Base-by-base conservation (phyloP, 2,329 filamentous ascomycete genomes). In the Fusarium nurragi region DNA sequence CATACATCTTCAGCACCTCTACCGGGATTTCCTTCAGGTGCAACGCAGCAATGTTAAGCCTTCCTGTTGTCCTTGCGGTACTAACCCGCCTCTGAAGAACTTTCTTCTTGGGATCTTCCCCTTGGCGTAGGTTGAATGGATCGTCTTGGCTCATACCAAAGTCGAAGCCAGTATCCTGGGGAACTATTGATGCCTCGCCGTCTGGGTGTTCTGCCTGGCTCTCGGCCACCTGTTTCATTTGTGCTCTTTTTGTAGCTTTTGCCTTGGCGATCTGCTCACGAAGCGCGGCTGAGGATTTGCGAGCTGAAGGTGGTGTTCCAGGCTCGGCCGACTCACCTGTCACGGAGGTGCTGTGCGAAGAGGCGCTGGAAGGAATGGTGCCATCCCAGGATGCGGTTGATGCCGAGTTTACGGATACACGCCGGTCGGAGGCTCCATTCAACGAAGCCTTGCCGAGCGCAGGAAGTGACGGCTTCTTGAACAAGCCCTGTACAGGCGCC, bases 201-300 rank as follows among this genome's bases (percentile, higher is more conserved):
- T 54, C 59, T 1, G 28, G 21, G 2, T 66, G 57, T 14, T 38
- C 4, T 66, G 40, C 2, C 26, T 62, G 50, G 10, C 44, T 58
- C 4, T 60, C 70, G 9, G 76, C 67, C 9, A 70, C 65, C 41
- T 79, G 77, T 40, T 74, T 77, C 30, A 77, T 73, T 4, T 80
- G 79, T 12, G 86, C 88, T 62, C 88, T 86, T 54, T 87, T 90
- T 4, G 93, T 91, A 4, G 93, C 93, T 74, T 94, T 97, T 1
- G 95, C 94, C 70, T 94, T 94, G 34, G 94, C 93, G 64, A 98
- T 97, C 51, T 95, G 94, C 48, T 97, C 93, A 30, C 95, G 88
- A 14, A 99, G 79, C 1, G 93, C 89, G 16, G 86, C 82, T 1
- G 94, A 97, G 0, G 93, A 93, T 70, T 91, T 95, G 36, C 79